Conservation (phyloP, 2,329 filamentous ascomycete genomes). For the Neopestalotiopsis rosae region DNA sequence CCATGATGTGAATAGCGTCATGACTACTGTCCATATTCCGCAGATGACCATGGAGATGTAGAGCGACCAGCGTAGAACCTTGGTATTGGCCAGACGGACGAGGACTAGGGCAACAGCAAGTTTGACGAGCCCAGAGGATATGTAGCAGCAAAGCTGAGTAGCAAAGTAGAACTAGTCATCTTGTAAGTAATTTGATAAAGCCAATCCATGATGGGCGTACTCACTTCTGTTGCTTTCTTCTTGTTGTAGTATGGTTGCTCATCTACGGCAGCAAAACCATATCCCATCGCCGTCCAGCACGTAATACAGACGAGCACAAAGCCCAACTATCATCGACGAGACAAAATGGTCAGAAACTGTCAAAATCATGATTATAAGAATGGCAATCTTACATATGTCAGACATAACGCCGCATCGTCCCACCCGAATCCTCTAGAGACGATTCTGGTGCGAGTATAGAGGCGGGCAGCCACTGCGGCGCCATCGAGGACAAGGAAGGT, state of each 20-base stretch:
- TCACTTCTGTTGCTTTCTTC: slow-evolving; percentile 24
- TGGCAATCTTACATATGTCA: slow-evolving; percentile 33
- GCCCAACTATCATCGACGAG: slow-evolving; percentile 26
- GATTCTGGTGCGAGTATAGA: slow-evolving; percentile 36
- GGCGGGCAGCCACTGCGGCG: slow-evolving; percentile 29
- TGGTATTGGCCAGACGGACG: slow-evolving; percentile 33
- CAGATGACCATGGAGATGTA: slow-evolving; percentile 34
- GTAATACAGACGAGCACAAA: slow-evolving; percentile 33
- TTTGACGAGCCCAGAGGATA: slow-evolving; percentile 38
- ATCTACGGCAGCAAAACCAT: slow-evolving; percentile 34
- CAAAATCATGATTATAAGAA: slow-evolving; percentile 15
- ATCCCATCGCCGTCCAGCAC: slow-evolving; percentile 36
- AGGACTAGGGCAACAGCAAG: slow-evolving; percentile 39
- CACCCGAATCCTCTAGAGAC: slow-evolving; percentile 34
- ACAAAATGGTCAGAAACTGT: slow-evolving; percentile 9
- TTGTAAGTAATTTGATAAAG: neutral
- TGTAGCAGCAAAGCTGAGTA: slow-evolving; percentile 36
- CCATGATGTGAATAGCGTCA: slow-evolving; percentile 36
- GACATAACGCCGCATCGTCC: slow-evolving; percentile 34
- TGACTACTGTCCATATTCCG: slow-evolving; percentile 36
- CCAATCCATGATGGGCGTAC: neutral
- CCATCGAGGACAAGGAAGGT: slow-evolving; percentile 34
- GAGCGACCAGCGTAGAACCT: slow-evolving; percentile 28
- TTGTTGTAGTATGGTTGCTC: slow-evolving; percentile 31
- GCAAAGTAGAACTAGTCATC: slow-evolving; percentile 34